Evolutionary conservation across 2,329 filamentous ascomycete genomes (phyloP), one percentile per base, ranked within the genome.

Genomic region (Colletotrichum tabaci): DNA sequence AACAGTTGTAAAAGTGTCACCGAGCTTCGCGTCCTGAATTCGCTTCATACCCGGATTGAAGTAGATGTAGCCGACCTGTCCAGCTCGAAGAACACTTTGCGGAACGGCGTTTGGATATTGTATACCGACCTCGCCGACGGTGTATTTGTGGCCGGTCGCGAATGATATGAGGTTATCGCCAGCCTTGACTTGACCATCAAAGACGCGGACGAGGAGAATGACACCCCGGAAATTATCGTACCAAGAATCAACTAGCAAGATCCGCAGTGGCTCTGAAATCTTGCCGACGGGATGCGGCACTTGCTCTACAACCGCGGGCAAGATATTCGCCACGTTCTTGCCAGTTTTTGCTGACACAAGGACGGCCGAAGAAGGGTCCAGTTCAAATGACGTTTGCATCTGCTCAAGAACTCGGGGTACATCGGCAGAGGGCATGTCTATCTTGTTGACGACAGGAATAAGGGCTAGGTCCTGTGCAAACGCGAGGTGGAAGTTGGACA

Each of bases 41-140:
- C 90, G 91, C 85, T 98, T 98, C 96, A 99, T 99, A 66, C 96
- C 96, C 0, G 96, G 96, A 79, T 98, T 99, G 86, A 99, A 98
- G 83, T 93, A 95, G 52, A 99, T 91, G 79, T 99, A 99, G 61
- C 96, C 96, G 2, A 99, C 94, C 82, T 99, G 96, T 0, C 96
- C 96, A 0, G 96, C 96, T 4, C 95, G 91, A 63, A 99, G 86
- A 9, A 91, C 86, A 1, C 88, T 90, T 81, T 98, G 95, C 0
- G 95, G 90, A 0, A 93, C 96, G 77, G 95, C 94, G 53, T 94
- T 87, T 0, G 96, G 96, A 78, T 98, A 94, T 89, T 98, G 96
- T 74, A 99, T 98, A 46, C 96, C 96, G 0, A 99, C 96, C 81
- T 99, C 96, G 16, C 96, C 96, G 6, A 98, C 95, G 9, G 91